Percentiles rank a stretch among this genome's conserved stretches.
phyloP scores from a whole-genome alignment of 495 filamentous ascomycete genomes.

The Aspergillus olivimuriae region DNA sequence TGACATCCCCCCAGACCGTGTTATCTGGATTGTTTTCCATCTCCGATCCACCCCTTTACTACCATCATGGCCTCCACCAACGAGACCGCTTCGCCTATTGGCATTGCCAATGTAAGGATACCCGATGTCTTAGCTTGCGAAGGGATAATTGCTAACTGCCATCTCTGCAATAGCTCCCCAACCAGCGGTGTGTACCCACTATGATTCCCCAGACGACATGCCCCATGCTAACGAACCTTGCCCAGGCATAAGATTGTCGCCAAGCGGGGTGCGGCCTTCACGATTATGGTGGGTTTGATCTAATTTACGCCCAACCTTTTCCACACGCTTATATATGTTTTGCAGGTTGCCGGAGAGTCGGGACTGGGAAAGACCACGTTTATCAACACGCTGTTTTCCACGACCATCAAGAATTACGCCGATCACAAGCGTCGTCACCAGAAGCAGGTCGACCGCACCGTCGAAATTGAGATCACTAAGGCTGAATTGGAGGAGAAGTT shows the following conservation, averaged over 20 bases:
- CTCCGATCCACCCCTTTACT: slow-evolving; percentile 17
- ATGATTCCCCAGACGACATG: slow-evolving; percentile 5
- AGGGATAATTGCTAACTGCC: neutral
- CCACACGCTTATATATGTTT: slow-evolving; percentile 25
- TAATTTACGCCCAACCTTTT: neutral
- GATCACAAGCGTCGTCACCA: slow-evolving; percentile 97
- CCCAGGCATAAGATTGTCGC: slow-evolving; percentile 96
- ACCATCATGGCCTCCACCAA: slow-evolving; percentile 67
- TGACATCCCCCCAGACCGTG: slow-evolving; percentile 4
- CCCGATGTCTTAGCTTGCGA: slow-evolving; percentile 2
- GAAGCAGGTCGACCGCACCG: slow-evolving; percentile 98
- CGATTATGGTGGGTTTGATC: slow-evolving; percentile 76
- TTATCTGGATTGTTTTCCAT: slow-evolving; percentile 11
- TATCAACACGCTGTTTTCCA: slow-evolving; percentile 99
- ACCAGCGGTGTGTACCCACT: slow-evolving; percentile 67
- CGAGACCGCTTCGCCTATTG: slow-evolving; percentile 90
- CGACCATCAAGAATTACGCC: slow-evolving; percentile 99
- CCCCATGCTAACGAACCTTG: slow-evolving; percentile 26
- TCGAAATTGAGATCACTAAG: slow-evolving; percentile 99
- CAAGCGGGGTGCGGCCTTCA: slow-evolving; percentile 97
- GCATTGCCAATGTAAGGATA: slow-evolving; percentile 88
- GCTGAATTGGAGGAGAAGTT: slow-evolving; percentile 99
- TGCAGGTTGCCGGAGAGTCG: slow-evolving; percentile 93
- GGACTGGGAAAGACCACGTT: slow-evolving; percentile 98
- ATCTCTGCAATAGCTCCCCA: slow-evolving; percentile 57